A percentile compares a stretch with the other conserved stretches of the same genome.
phyloP scores from a whole-genome alignment of 2,329 filamentous ascomycete genomes.

The Bipolaris sorokiniana region DNA sequence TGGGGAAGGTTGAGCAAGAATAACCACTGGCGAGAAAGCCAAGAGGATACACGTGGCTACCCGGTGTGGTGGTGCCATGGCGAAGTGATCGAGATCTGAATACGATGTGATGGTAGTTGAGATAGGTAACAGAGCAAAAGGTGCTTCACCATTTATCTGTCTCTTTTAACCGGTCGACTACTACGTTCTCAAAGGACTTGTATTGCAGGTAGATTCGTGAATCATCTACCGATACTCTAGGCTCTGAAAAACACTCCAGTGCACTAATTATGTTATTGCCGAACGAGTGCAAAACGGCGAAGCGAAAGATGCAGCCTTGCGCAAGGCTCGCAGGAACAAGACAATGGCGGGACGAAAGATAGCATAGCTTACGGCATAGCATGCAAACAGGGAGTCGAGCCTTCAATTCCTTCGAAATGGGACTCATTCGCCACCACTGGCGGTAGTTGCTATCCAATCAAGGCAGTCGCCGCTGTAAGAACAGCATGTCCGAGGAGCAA shows the following conservation, averaged over 20 bases:
- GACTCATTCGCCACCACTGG: not conserved
- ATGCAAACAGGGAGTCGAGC: not conserved
- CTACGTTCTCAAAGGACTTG: not conserved
- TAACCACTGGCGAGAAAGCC: not conserved
- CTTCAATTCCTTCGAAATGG: not conserved
- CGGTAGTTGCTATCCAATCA: not conserved
- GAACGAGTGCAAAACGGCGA: not conserved
- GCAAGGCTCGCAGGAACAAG: not conserved
- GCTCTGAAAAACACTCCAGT: too few relatives aligned
- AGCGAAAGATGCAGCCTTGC: not conserved
- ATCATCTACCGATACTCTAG: not conserved
- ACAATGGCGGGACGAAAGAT: not conserved
- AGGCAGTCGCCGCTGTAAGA: not conserved
- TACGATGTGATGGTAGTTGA: not conserved
- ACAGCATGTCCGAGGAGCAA: not conserved
- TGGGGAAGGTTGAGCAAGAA: not conserved
- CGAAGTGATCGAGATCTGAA: not conserved
- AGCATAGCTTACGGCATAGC: not conserved
- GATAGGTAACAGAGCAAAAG: not conserved
- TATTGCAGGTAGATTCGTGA: not conserved
- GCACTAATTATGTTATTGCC: too few relatives aligned
- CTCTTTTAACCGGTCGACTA: conserved; percentile 1
- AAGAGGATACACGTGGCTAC: conserved; percentile 1
- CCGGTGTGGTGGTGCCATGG: conserved; percentile 2
- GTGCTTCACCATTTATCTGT: not conserved